Base-by-base conservation (phyloP, 164 flowering plant species). In the Liriodendron chinense region DNA sequence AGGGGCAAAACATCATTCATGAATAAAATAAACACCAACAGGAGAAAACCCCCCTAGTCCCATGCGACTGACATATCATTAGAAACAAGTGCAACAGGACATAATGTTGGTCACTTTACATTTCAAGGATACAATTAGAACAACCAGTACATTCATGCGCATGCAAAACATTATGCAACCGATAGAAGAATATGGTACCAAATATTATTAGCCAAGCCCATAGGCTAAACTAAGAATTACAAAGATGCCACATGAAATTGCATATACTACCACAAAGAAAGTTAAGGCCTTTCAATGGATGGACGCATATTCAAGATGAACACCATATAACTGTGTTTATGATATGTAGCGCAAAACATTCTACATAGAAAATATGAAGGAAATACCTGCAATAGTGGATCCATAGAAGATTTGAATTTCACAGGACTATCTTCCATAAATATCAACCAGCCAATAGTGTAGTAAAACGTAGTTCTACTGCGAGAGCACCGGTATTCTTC, bases 381-480 rank as follows among this genome's bases (percentile, higher is more conserved):
- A 75, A 75, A 72, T 70, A 94, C 99, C 85, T 90, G 93, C 75
- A 87, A 78, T 72, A 96, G 87, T 14, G 98, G 93, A 68, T 93
- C 98, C 99, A 96, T 96, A 23, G 98, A 92, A 71, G 99, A 86
- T 82, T 88, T 90, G 75, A 96, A 96, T 76, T 90, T 90, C 70
- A 90, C 86, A 74, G 94, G 85, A 82, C 92, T 96, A 65, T 96
- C 99, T 76, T 94, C 98, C 93, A 93, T 88, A 72, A 96, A 96
- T n/a, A 96, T 89, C 81, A 96, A 84, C 91, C 93, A 90, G 47
- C 99, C 98, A 83, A 94, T 89, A 34, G 90, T 92, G 80, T 89
- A 90, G 78, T 91, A 96, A 82, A 96, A 94, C 1, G 94, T 92
- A 75, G 98, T 96, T 83, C 99, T 86, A 85, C 98, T 92, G 48